phyloP scores from a whole-genome alignment of 139 green algal species.

The Chlamydomonas incerta region DNA sequence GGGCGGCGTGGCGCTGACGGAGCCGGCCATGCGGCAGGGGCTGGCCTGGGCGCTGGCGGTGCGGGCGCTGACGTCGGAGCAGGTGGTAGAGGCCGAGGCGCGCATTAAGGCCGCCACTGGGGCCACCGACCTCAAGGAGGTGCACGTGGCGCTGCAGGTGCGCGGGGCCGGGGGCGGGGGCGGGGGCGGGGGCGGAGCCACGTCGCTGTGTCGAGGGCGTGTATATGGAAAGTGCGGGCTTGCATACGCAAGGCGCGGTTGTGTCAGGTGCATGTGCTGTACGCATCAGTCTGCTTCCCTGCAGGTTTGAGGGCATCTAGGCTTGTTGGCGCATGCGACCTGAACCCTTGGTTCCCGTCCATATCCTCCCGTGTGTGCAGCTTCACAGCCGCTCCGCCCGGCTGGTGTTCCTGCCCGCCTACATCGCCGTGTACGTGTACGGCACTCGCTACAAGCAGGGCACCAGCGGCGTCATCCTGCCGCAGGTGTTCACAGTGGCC shows the following conservation, averaged over 20 bases:
- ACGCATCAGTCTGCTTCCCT: too few relatives aligned
- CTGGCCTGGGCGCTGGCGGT: constrained; percentile 44
- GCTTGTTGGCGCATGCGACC: too few relatives aligned
- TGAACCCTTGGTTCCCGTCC: too few relatives aligned
- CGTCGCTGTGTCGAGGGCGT: too few relatives aligned
- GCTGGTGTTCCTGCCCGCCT: constrained; percentile 60
- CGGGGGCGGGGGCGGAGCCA: too few relatives aligned
- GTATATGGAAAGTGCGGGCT: too few relatives aligned
- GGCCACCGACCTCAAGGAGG: constrained; percentile 24
- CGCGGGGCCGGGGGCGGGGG: neutral
- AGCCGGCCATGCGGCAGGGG: constrained; percentile 25
- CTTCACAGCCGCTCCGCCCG: constrained; percentile 36
- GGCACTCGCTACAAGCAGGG: constrained; percentile 61
- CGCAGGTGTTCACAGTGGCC: constrained; percentile 54
- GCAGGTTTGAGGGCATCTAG: too few relatives aligned
- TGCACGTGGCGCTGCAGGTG: constrained; percentile 45
- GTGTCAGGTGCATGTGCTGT: too few relatives aligned
- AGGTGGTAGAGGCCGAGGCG: constrained; percentile 8
- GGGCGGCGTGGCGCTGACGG: constrained; percentile 7
- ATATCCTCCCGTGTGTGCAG: too few relatives aligned
- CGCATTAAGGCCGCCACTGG: neutral
- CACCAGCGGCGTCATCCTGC: constrained; percentile 58
- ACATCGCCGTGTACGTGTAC: constrained; percentile 58
- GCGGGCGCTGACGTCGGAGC: constrained; percentile 14
- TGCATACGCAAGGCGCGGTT: too few relatives aligned